A percentile compares a stretch with the other conserved stretches of the same genome.
Evolutionary conservation across 2,329 filamentous ascomycete genomes (phyloP).

Genomic region (Ophiocordyceps sinensis): DNA sequence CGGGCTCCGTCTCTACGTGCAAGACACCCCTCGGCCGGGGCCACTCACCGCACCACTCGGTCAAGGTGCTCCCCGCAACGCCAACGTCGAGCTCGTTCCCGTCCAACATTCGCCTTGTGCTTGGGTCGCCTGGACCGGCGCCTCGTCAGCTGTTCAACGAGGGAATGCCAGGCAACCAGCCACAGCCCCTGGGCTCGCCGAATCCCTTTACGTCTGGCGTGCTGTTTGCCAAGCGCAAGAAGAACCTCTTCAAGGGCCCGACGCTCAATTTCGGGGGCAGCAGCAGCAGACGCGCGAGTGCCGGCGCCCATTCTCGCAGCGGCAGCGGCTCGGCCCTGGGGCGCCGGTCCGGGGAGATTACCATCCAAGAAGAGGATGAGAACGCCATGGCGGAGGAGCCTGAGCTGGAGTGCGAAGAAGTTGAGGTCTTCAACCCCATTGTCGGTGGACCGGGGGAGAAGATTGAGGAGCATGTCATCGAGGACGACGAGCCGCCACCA

Average conservation of each 20-base stretch:
- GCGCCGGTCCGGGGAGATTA: conserved; percentile 57
- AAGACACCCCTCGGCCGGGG: conserved; percentile 49
- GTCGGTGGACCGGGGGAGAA: conserved; percentile 26
- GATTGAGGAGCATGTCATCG: conserved; percentile 32
- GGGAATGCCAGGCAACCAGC: conserved; percentile 31
- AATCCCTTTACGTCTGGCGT: conserved; percentile 49
- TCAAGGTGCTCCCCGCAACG: conserved; percentile 90
- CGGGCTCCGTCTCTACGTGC: conserved; percentile 56
- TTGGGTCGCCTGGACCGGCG: conserved; percentile 38
- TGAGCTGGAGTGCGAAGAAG: conserved; percentile 39
- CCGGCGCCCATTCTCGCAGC: conserved; percentile 35
- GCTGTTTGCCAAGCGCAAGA: conserved; percentile 69
- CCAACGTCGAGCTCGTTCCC: conserved; percentile 65
- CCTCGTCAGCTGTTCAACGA: conserved; percentile 43
- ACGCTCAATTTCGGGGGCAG: conserved; percentile 38
- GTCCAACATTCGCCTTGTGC: conserved; percentile 70
- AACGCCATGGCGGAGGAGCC: conserved; percentile 26
- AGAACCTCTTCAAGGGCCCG: conserved; percentile 70
- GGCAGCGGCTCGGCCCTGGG: conserved; percentile 50
- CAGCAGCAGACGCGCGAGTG: conserved; percentile 22
- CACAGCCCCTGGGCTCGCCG: conserved; percentile 34
- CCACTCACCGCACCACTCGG: conserved; percentile 72
- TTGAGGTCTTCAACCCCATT: conserved; percentile 43
- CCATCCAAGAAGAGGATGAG: conserved; percentile 54
- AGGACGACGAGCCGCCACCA: conserved; percentile 19